Percentiles rank a stretch among this genome's conserved stretches.
Conservation (phyloP, 257 asterid genomes). For the Nicotiana otophora region DNA sequence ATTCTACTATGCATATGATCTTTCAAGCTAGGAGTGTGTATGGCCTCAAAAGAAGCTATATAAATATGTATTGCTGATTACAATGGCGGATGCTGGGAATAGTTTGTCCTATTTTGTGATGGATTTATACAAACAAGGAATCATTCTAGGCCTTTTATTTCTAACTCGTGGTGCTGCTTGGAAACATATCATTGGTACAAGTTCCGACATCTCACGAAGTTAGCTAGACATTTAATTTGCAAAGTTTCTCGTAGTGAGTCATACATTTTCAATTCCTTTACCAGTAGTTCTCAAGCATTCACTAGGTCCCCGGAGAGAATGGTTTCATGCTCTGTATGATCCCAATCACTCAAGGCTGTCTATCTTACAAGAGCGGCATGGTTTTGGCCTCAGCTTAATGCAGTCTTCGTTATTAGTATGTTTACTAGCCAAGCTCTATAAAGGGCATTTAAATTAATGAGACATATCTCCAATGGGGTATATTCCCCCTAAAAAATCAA, state of each 20-base stretch:
- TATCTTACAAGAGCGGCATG: neutral
- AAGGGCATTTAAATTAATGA: neutral
- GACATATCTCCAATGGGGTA: neutral
- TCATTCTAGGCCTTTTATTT: neutral
- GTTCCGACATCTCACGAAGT: neutral
- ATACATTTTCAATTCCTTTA: neutral
- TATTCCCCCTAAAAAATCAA: neutral
- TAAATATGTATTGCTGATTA: neutral
- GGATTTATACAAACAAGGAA: neutral
- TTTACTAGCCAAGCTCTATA: neutral
- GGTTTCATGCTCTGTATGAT: neutral
- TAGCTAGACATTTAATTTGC: neutral
- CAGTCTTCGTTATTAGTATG: neutral
- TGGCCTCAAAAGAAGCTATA: neutral
- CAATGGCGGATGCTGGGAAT: neutral
- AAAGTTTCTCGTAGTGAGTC: neutral
- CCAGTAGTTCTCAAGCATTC: neutral
- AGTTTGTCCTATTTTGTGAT: neutral
- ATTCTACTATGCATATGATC: neutral
- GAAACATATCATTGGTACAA: neutral
- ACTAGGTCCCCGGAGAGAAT: neutral
- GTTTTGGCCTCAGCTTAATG: neutral
- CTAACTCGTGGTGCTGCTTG: neutral
- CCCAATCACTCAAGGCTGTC: neutral
- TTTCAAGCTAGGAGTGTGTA: neutral